These are phyloP conservation scores for Pilaira anomala DNA, from an alignment of 192 early-diverging fungal genomes.

Conservation along the genomic window DNA sequence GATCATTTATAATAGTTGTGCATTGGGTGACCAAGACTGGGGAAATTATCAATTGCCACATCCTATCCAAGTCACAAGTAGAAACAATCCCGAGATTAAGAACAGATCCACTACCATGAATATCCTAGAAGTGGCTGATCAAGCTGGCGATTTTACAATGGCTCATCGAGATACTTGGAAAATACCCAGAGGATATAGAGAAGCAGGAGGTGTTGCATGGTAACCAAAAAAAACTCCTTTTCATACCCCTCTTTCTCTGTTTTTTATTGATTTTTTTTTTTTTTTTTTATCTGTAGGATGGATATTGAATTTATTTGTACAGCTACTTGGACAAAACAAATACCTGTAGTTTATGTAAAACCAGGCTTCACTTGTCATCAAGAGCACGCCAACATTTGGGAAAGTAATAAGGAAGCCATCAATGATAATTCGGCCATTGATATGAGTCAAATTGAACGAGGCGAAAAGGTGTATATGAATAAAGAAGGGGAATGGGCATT, in stretches of 20 bases:
- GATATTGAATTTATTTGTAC: slow-evolving; percentile 41
- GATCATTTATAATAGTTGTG: slow-evolving; percentile 26
- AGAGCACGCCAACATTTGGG: slow-evolving; percentile 33
- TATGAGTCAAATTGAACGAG: slow-evolving; percentile 26
- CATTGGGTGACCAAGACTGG: slow-evolving; percentile 26
- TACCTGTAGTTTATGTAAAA: slow-evolving; percentile 24
- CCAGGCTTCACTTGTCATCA: slow-evolving; percentile 33
- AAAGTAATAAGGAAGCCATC: slow-evolving; percentile 19
- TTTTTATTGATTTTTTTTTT: not conserved
- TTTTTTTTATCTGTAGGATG: slow-evolving; percentile 14
- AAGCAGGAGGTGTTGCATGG: slow-evolving; percentile 34
- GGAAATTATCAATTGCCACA: slow-evolving; percentile 21
- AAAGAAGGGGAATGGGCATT: slow-evolving; percentile 33
- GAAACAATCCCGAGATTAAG: slow-evolving; percentile 6
- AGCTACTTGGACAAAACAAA: slow-evolving; percentile 31
- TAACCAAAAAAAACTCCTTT: not conserved
- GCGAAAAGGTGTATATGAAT: slow-evolving; percentile 31
- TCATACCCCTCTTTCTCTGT: not conserved
- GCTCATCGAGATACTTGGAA: slow-evolving; percentile 39
- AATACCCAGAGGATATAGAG: slow-evolving; percentile 35
- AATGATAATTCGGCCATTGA: slow-evolving; percentile 29
- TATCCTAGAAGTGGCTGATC: slow-evolving; percentile 33
- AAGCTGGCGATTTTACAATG: slow-evolving; percentile 37
- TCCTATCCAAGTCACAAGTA: slow-evolving; percentile 23
- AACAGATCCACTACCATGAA: slow-evolving; percentile 5